Evolutionary conservation across 140 eudicot genomes (phyloP), one percentile per base, ranked within the genome.

Genomic region (Senecio squalidus): DNA sequence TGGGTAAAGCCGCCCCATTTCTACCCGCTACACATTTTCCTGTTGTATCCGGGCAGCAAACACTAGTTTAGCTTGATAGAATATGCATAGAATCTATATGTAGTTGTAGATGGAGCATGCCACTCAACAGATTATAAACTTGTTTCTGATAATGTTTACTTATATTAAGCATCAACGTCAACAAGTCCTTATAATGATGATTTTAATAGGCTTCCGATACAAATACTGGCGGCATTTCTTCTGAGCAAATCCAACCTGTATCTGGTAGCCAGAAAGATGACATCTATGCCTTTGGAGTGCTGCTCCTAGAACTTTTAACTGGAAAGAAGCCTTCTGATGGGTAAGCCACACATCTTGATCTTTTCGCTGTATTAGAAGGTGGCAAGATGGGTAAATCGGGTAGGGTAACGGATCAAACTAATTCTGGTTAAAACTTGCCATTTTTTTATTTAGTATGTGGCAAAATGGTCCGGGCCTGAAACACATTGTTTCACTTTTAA

Each of bases 251-350:
- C 53, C 74, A 74, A 73, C 64, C 81, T 60, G 85, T 89, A 62
- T 61, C 39, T 34, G 74, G 70, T 43, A 75, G 54, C 76, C 70
- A 62, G 52, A 92, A 84, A 75, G 88, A 82, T 21, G 98, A 92
- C 69, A 63, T 84, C 8, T 92, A 87, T 47, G 89, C 93, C 57
- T 92, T 87, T 56, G 98, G 98, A 24, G 95, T 92, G 46, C 51
- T 92, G 87, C 88, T 92, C 25, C 44, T 92, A 29, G 98, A 92
- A 74, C 86, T 87, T 65, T 68, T 92, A 30, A 87, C 98, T 5
- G 96, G 93, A 62, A 79, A 79, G 78, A 77, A 62, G 76, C 96
- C 98, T 30, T 70, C 72, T 39, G 96, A 87, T 64, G 74, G 90
- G 98, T 92, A 46, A 33, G 21, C 40, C 22, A n/a, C 34, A 7